phyloP scores from a whole-genome alignment of 2,329 filamentous ascomycete genomes.

The Dactylellina parvicollis region DNA sequence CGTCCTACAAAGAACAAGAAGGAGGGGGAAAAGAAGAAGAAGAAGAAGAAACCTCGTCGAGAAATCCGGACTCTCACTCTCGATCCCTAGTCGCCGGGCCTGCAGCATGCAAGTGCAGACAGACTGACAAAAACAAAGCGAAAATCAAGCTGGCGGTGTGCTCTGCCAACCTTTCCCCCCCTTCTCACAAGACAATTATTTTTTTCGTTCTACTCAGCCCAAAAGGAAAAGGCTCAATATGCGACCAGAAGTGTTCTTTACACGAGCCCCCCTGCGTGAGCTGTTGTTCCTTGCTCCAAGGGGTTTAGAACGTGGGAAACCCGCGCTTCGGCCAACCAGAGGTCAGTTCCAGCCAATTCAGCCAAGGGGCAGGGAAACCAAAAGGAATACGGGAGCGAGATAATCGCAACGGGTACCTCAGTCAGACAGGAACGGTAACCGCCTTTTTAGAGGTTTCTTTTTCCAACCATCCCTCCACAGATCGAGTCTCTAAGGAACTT shows the following conservation, averaged over 20 bases:
- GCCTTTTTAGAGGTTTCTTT: constrained; percentile 28
- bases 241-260: constrained; percentile 17
- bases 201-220: constrained; percentile 10
- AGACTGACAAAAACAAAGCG: neutral
- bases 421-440: constrained; percentile 46
- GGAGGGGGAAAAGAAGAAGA: constrained; percentile 16
- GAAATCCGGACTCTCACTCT: constrained; percentile 23
- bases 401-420: constrained; percentile 49
- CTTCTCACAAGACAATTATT: neutral
- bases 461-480: constrained; percentile 12
- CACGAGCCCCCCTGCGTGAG: constrained; percentile 41
- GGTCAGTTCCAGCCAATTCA: constrained; percentile 35
- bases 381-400: constrained; percentile 49
- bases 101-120: constrained; percentile 15
- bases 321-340: constrained; percentile 54
- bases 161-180: constrained; percentile 19
- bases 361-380: constrained; percentile 32
- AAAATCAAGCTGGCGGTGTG: no score
- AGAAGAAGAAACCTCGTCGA: constrained; percentile 32
- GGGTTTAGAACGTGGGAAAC: constrained; percentile 44
- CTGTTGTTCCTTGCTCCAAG: constrained; percentile 39
- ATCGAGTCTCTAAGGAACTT: constrained; percentile 34
- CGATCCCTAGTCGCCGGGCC: constrained; percentile 26
- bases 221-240: constrained; percentile 25
- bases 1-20: constrained; percentile 25